Evolutionary conservation across 805 yeast genomes (phyloP), one percentile per base, ranked within the genome.

Genomic region (Sugiyamaella marilandica): DNA sequence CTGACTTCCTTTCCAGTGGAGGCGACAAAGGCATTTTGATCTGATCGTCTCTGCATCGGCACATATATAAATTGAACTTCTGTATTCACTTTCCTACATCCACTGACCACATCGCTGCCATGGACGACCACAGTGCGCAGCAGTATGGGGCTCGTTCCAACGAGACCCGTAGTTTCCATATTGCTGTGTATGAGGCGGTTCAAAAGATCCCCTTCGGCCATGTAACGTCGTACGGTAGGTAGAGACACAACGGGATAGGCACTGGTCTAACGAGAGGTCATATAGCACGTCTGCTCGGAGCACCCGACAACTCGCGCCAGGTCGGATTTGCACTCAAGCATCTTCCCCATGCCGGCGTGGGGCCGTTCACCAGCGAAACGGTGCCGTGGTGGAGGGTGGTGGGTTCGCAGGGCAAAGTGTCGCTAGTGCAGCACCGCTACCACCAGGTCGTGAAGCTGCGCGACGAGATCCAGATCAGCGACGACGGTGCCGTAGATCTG

Each of bases 341-440:
- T 45, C 70, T 81, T 11, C 73, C 75, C 32, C 60, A 58, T 13
- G 57, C 54, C 1, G 54, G 54, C 18, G 57, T 57, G 19, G 36
- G 54, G 19, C 44, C 58, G 33, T 68, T 67, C 57, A 67, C 69
- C 50, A 48, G 61, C 9, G 65, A 59, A 1, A 70, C 69, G 9
- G 76, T 85, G 11, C 92, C 92, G 2, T 87, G 95, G 95, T 86
- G 92, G 92, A 68, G 95, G 34, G 86, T 87, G 1, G 71, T 87
- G 9, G 75, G 78, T 21, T 72, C 85, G n/a, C 68, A 78, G 14
- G 94, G 94, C 0, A 71, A 67, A 16, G 81, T 86, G 1, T 78
- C 89, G 3, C 76, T 77, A 63, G 9, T 68, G 63, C 63, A 72
- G 0, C 65, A 65, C 24, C 76, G 78, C 1, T 57, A 62, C 10